Base-by-base conservation (phyloP, 148 eudicot species). In the Euryodendron excelsum region DNA sequence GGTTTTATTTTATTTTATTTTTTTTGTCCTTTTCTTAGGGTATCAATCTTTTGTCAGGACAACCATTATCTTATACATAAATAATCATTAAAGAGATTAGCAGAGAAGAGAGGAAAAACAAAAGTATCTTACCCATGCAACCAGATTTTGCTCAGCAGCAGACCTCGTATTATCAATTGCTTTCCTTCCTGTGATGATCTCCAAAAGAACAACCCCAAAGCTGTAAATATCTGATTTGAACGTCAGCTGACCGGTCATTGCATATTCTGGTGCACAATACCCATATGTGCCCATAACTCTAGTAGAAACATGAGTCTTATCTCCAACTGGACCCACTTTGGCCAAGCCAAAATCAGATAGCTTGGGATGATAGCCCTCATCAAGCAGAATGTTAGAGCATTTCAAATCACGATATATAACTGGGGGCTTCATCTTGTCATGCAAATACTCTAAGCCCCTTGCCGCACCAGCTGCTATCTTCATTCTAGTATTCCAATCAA, bases 391-490 rank as follows among this genome's bases (percentile, higher is more conserved):
- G 78, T 94, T 94, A 3, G 98, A 89, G 86, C 94, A 86, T 72
- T 94, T 94, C 79, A 94, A 83, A 83, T 94, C 98, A 79, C 97
- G 94, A 84, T 94, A 92, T 77, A 94, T 94, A 45, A 94, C 78
- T 3, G 98, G 93, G 20, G 90, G 94, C 52, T 88, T 86, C 91
- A 89, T 80, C 82, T 92, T 85, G 72, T 90, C 94, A 53, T 94
- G 98, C 69, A 94, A 78, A 77, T 92, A 92, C 83, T 94, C 98
- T 58, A 94, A 78, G 8, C 98, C 98, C 77, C 70, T 88, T n/a
- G 98, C 97, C 74, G 98, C 97, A 59, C 98, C 97, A 34, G 98
- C 94, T 31, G 98, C 98, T 74, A 94, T 94, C 74, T 85, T 88
- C 98, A 93, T 91, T 84, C 98, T 92, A 31, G 87, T 85, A 71